phyloP scores from a whole-genome alignment of 2,329 filamentous ascomycete genomes.

The Pleoardoris graminearum region DNA sequence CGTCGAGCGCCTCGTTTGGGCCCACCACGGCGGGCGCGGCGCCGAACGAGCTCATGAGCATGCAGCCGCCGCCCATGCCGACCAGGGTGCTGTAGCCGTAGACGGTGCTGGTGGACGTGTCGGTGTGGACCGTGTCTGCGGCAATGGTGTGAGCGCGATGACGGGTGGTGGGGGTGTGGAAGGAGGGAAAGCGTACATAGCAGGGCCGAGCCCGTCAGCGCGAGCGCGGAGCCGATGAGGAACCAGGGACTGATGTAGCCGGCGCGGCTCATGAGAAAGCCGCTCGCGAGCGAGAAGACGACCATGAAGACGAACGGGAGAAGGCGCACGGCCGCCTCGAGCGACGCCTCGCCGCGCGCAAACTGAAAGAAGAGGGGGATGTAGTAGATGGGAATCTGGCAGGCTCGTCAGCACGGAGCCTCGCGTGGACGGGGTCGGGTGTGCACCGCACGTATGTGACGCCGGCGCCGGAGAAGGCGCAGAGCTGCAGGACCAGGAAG shows the following conservation, averaged over 20 bases:
- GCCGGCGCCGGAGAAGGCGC: no score
- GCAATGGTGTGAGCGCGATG: no score
- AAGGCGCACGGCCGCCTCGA: constrained; percentile 27
- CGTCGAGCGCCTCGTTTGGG: background rate
- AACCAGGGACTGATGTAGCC: constrained; percentile 32
- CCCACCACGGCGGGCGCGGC: background rate
- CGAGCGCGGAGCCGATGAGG: constrained; percentile 8
- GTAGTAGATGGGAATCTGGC: constrained; percentile 21
- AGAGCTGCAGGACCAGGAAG: no score
- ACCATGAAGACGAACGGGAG: constrained; percentile 30
- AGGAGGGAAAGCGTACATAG: no score
- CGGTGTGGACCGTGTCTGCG: background rate
- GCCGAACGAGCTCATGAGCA: background rate
- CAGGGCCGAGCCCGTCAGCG: background rate
- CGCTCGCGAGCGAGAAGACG: constrained; percentile 19
- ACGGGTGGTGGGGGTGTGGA: no score
- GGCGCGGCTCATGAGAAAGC: constrained; percentile 18
- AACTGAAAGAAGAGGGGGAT: constrained; percentile 38
- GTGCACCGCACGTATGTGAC: background rate
- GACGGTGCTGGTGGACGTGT: background rate
- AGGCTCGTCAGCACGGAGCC: background rate
- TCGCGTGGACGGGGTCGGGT: background rate
- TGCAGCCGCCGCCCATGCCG: background rate
- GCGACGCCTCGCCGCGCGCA: constrained; percentile 18
- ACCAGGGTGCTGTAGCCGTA: background rate